Evolutionary conservation across 495 filamentous ascomycete genomes (phyloP).

Genomic region (Lindgomyces ingoldianus): DNA sequence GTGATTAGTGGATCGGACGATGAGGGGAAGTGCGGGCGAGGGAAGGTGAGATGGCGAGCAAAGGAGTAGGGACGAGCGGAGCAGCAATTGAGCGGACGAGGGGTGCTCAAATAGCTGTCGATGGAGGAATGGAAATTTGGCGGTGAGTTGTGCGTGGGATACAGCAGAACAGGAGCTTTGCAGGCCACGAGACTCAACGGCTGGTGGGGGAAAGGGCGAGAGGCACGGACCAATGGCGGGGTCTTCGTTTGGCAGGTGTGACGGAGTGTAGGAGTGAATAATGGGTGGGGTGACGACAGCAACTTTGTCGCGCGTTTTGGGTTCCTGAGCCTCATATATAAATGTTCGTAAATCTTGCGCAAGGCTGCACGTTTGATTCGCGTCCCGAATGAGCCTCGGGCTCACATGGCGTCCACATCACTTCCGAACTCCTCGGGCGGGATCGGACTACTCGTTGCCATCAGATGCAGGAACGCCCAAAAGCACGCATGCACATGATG

Average conservation of each 20-base stretch:
- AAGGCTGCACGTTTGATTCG: slow-evolving; percentile 7
- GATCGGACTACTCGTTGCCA: slow-evolving; percentile 10
- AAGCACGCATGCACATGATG: background rate
- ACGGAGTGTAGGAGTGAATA: background rate
- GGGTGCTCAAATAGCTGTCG: background rate
- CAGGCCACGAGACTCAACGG: slow-evolving; percentile 28
- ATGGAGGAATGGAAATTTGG: background rate
- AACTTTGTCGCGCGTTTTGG: slow-evolving; percentile 1
- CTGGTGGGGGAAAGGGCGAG: slow-evolving; percentile 10
- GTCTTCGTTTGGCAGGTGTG: background rate
- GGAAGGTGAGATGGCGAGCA: background rate
- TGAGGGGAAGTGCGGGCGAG: background rate
- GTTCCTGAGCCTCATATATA: slow-evolving; percentile 5
- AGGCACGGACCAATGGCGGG: slow-evolving; percentile 29
- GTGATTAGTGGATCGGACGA: background rate
- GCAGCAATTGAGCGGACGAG: background rate
- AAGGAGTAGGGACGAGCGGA: background rate
- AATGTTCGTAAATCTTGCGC: background rate
- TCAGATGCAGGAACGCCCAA: slow-evolving; percentile 18
- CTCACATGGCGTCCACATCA: background rate
- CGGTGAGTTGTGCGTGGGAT: slow-evolving; percentile 6
- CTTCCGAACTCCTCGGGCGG: slow-evolving; percentile 9
- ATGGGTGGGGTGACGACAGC: background rate
- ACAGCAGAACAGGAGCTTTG: slow-evolving; percentile 14
- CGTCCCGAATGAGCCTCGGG: slow-evolving; percentile 17